These are phyloP conservation scores for Apiospora saccharicola DNA, from an alignment of 2,329 filamentous ascomycete genomes.

Conservation along the genomic window DNA sequence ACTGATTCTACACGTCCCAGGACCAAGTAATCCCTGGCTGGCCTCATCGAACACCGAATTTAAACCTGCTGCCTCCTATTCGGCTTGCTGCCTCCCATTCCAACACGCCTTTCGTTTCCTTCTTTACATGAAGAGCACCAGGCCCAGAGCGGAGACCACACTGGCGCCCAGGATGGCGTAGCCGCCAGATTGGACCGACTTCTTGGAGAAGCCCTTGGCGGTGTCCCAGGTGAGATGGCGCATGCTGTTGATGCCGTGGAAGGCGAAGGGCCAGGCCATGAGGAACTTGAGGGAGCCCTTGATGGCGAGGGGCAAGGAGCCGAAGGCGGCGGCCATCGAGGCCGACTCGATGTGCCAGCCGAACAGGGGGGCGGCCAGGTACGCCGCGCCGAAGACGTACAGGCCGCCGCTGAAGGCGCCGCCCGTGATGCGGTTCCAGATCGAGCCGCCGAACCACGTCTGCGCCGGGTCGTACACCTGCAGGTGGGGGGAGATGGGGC, in stretches of 20 bases:
- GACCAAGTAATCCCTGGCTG: background rate
- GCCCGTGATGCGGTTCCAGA: constrained; percentile 86
- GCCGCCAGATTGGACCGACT: constrained; percentile 54
- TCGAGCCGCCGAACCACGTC: constrained; percentile 78
- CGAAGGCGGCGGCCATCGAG: constrained; percentile 67
- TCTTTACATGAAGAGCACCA: constrained; percentile 58
- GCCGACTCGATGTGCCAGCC: constrained; percentile 69
- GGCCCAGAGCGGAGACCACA: constrained; percentile 51
- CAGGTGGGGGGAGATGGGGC: constrained; percentile 86
- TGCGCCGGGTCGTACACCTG: constrained; percentile 86
- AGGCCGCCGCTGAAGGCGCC: constrained; percentile 73
- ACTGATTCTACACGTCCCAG: background rate
- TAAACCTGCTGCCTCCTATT: constrained; percentile 2
- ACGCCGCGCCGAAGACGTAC: constrained; percentile 82
- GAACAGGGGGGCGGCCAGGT: constrained; percentile 79
- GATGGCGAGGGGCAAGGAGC: constrained; percentile 63
- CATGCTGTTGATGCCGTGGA: constrained; percentile 63
- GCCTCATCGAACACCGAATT: background rate
- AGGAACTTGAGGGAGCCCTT: constrained; percentile 65
- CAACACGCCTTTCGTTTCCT: constrained; percentile 12
- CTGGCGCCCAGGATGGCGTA: constrained; percentile 56
- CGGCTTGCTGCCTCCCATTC: constrained; percentile 15
- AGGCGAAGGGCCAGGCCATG: constrained; percentile 66
- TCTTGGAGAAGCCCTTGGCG: constrained; percentile 58
- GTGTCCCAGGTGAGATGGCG: constrained; percentile 63